Evolutionary conservation across 352 stramenopile genomes (phyloP).

Genomic region (Globisporangium cederbergense): DNA sequence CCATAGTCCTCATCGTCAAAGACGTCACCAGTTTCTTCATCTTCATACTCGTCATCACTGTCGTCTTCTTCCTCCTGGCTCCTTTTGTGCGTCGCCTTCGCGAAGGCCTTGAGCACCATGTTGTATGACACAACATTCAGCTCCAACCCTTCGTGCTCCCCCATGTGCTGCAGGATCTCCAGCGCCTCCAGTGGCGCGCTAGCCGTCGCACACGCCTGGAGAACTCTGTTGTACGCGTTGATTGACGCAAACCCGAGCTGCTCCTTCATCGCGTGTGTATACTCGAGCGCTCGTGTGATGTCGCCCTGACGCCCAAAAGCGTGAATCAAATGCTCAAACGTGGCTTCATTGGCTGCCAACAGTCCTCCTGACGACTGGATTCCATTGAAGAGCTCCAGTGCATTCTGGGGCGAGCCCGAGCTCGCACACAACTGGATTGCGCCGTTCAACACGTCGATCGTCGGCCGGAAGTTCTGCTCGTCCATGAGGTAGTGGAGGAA

Average conservation of each 20-base stretch:
- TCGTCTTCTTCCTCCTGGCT: slow-evolving; percentile 24
- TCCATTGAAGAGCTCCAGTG: slow-evolving; percentile 46
- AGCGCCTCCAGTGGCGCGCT: slow-evolving; percentile 35
- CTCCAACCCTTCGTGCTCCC: slow-evolving; percentile 20
- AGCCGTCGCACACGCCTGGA: slow-evolving; percentile 51
- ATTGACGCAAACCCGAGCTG: slow-evolving; percentile 37
- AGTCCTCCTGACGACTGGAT: slow-evolving; percentile 36
- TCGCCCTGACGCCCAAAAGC: slow-evolving; percentile 53
- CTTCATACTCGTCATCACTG: slow-evolving; percentile 19
- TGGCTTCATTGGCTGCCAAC: slow-evolving; percentile 32
- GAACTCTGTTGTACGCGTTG: slow-evolving; percentile 50
- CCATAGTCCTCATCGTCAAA: not conserved
- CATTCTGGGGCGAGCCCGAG: slow-evolving; percentile 38
- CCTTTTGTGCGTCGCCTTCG: slow-evolving; percentile 19
- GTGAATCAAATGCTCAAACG: slow-evolving; percentile 47
- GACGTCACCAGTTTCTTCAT: slow-evolving; percentile 9
- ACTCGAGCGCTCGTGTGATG: slow-evolving; percentile 32
- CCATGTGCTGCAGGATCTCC: slow-evolving; percentile 39
- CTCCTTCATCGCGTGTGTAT: slow-evolving; percentile 39
- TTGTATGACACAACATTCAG: slow-evolving; percentile 59
- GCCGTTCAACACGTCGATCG: slow-evolving; percentile 45
- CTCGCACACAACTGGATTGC: slow-evolving; percentile 49
- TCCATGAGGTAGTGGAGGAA: slow-evolving; percentile 66
- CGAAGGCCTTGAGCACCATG: slow-evolving; percentile 48
- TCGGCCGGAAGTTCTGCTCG: slow-evolving; percentile 33